Evolutionary conservation across 2,329 filamentous ascomycete genomes (phyloP), one percentile per base, ranked within the genome.

Genomic region (Apiospora saccharicola): DNA sequence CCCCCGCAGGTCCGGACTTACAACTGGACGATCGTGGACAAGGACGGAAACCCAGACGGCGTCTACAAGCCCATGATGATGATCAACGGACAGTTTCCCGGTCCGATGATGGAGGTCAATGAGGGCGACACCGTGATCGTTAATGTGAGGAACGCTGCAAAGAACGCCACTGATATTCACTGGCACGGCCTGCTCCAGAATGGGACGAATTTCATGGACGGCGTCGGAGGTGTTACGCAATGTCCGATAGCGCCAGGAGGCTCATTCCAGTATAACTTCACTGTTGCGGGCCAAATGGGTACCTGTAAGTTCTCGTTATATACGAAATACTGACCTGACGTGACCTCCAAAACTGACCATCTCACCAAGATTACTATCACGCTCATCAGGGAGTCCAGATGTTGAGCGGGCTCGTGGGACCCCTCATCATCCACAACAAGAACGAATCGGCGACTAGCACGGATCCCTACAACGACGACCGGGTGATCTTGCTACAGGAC

Each of bases 121-220:
- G 90, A 93, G 75, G 93, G 92, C 26, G 94, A 96, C 76, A 90
- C 87, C 0, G 81, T 96, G 12, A 80, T 94, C 4, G 89, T 95
- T 61, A 89, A 93, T 44, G 85, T 94, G 69, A 83, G 89, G 75
- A 96, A 96, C 76, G 85, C 88, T 30, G 89, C 92, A 0, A 83
- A 85, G 16, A 93, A 94, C 75, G 88, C 87, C 16, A 92, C 91
- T 12, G 89, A 87, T 49, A 85, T 95, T 6, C 93, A 96, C 79
- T 95, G 93, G 80, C 93, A 96, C 76, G 93, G 93, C 22, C 86
- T 96, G 74, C 94, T 90, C 78, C 92, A 94, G 78, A 93, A 93
- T 75, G 92, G 92, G 14, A 93, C 92, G 0, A 93, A 90, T 72
- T 86, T 87, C 72, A 93, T 94, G 91, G 93, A 96, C 77, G 93